A percentile compares a stretch with the other conserved stretches of the same genome.
phyloP scores from a whole-genome alignment of 2,329 filamentous ascomycete species.

The Sphaceloma murrayae region DNA sequence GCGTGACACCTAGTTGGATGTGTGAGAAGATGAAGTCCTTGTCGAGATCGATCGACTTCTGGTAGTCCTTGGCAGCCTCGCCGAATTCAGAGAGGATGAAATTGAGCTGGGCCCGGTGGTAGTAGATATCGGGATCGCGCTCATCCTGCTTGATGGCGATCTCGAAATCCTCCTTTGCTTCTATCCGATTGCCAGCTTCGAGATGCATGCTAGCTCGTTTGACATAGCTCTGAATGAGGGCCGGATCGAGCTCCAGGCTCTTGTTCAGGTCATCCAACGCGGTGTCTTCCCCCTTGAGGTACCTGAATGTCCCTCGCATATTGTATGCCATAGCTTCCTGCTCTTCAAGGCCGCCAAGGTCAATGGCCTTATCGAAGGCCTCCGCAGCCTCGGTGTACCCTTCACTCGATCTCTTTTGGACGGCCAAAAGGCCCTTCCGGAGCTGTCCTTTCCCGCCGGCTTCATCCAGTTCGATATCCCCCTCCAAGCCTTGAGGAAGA shows the following conservation, averaged over 20 bases:
- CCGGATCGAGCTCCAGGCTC: conserved; percentile 81
- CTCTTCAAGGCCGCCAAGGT: conserved; percentile 68
- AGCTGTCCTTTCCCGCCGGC: conserved; percentile 76
- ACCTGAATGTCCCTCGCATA: conserved; percentile 91
- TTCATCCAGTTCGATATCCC: conserved; percentile 65
- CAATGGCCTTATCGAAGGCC: conserved; percentile 80
- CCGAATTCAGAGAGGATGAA: conserved; percentile 94
- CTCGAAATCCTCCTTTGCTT: conserved; percentile 79
- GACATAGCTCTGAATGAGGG: conserved; percentile 92
- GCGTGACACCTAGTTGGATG: conserved; percentile 96
- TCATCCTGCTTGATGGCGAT: conserved; percentile 75
- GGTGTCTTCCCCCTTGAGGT: conserved; percentile 74
- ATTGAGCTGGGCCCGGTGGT: conserved; percentile 95
- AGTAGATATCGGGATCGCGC: conserved; percentile 93
- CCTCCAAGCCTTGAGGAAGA: conserved; percentile 71
- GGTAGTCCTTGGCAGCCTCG: conserved; percentile 94
- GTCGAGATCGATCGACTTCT: conserved; percentile 97
- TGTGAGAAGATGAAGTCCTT: conserved; percentile 97
- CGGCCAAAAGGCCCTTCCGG: conserved; percentile 68
- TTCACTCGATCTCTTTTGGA: conserved; percentile 79
- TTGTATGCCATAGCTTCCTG: conserved; percentile 90
- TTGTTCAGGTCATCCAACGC: conserved; percentile 81
- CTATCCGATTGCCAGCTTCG: conserved; percentile 80
- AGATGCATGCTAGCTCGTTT: conserved; percentile 98
- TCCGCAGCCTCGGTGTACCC: conserved; percentile 81